Conservation (phyloP, 306 rosid species). For the Datisca glomerata region DNA sequence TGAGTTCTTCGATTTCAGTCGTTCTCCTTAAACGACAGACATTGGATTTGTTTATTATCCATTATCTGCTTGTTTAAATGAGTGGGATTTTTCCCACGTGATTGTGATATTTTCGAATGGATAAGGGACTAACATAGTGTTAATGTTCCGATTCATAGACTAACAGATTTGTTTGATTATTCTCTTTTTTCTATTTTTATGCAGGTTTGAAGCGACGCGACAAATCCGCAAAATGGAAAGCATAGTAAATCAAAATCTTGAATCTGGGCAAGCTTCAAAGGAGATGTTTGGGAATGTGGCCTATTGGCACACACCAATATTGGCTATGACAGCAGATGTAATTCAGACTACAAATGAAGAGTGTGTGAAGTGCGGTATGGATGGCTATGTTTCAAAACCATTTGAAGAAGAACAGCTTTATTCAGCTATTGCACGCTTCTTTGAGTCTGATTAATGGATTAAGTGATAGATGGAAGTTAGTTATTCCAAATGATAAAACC, state of each 20-base stretch:
- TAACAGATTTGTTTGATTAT: background rate
- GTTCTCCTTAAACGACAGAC: no score
- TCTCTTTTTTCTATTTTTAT: slow-evolving; percentile 11
- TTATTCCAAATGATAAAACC: no score
- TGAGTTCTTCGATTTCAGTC: no score
- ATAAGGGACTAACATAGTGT: background rate
- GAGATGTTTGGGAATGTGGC: slow-evolving; percentile 45
- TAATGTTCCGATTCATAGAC: background rate
- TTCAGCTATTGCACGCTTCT: slow-evolving; percentile 46
- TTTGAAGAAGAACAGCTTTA: slow-evolving; percentile 79
- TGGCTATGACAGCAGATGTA: slow-evolving; percentile 95
- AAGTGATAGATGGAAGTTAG: no score
- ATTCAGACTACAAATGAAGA: slow-evolving; percentile 70
- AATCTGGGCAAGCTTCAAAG: slow-evolving; percentile 35
- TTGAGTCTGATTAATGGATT: slow-evolving; percentile 23
- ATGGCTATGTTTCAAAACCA: slow-evolving; percentile 78
- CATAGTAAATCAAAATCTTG: slow-evolving; percentile 43
- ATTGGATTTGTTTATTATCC: no score
- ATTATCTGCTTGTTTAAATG: no score
- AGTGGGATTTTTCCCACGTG: no score
- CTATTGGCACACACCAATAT: slow-evolving; percentile 73
- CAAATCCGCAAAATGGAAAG: slow-evolving; percentile 49
- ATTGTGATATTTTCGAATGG: no score
- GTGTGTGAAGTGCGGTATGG: slow-evolving; percentile 88
- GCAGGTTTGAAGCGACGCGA: slow-evolving; percentile 72